Evolutionary conservation across 495 filamentous ascomycete genomes (phyloP).

Genomic region (Aspergillus homomorphus): DNA sequence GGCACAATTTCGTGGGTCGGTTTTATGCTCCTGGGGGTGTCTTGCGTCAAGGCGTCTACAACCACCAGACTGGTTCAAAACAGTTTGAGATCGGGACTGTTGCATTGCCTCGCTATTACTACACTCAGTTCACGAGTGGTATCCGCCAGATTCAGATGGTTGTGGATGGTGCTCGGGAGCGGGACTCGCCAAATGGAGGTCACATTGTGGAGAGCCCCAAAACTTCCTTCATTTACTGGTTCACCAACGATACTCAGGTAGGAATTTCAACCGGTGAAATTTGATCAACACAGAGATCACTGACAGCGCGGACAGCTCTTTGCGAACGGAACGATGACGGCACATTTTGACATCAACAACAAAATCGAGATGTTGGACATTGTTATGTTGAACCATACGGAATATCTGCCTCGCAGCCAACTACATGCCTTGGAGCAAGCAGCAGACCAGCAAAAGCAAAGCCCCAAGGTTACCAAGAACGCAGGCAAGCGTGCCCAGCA

Average conservation of each 20-base stretch:
- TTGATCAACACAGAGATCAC: conserved; percentile 4
- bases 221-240: conserved; percentile 70
- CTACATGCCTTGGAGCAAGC: conserved; percentile 48
- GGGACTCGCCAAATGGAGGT: conserved; percentile 54
- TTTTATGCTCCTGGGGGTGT: conserved; percentile 73
- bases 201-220: conserved; percentile 61
- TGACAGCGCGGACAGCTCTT: conserved; percentile 53
- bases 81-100: conserved; percentile 75
- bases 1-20: conserved; percentile 69
- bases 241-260: conserved; percentile 67
- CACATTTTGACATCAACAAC: conserved; percentile 63
- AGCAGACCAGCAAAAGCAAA: conserved; percentile 56
- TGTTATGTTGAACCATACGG: conserved; percentile 58
- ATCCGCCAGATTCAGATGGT: conserved; percentile 76
- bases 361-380: conserved; percentile 74
- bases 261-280: conserved; percentile 20
- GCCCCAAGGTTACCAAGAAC: conserved; percentile 65
- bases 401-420: conserved; percentile 61
- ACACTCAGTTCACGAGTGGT: conserved; percentile 79
- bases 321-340: conserved; percentile 57
- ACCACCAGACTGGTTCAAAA: conserved; percentile 53
- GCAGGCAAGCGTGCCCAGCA: conserved; percentile 51
- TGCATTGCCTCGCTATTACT: conserved; percentile 74
- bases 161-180: conserved; percentile 56
- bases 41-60: conserved; percentile 61